phyloP scores from a whole-genome alignment of 805 yeast species.

The Pichia nakasei region DNA sequence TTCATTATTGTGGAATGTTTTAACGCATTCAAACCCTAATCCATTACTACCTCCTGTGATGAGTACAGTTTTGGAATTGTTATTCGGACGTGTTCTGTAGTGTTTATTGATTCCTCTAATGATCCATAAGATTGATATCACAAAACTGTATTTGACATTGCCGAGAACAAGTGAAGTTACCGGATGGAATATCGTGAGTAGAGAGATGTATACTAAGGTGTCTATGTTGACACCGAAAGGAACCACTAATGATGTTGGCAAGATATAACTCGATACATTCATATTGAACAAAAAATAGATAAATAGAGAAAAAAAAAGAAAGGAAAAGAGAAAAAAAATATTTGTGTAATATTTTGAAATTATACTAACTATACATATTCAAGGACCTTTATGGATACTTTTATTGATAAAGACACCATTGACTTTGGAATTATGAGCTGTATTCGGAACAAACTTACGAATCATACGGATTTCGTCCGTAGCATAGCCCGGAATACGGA shows the following conservation, averaged over 20 bases:
- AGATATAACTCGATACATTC: neutral
- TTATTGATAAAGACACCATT: conserved; percentile 60
- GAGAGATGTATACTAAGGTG: conserved; percentile 4
- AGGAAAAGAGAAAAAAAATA: no score
- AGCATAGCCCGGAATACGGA: conserved; percentile 86
- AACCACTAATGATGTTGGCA: conserved; percentile 3
- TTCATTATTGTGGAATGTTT: neutral
- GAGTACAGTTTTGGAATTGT: neutral
- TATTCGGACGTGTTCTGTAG: neutral
- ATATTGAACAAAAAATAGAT: no score
- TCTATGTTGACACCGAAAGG: conserved; percentile 9
- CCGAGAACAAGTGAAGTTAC: neutral
- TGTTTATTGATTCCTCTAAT: conserved; percentile 1
- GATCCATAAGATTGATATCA: conserved; percentile 13
- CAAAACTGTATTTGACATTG: neutral
- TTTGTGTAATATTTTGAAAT: no score
- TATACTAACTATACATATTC: neutral
- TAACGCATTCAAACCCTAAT: conserved; percentile 36
- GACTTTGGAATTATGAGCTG: conserved; percentile 54
- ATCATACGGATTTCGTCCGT: conserved; percentile 82
- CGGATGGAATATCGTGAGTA: conserved; percentile 11
- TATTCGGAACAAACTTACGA: conserved; percentile 61
- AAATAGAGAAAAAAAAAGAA: no score
- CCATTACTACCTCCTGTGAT: conserved; percentile 45
- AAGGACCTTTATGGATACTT: conserved; percentile 42